Evolutionary conservation across 768 basidiomycete species (phyloP).

Genomic region (Tylopilus plumbeoviolaceoides): DNA sequence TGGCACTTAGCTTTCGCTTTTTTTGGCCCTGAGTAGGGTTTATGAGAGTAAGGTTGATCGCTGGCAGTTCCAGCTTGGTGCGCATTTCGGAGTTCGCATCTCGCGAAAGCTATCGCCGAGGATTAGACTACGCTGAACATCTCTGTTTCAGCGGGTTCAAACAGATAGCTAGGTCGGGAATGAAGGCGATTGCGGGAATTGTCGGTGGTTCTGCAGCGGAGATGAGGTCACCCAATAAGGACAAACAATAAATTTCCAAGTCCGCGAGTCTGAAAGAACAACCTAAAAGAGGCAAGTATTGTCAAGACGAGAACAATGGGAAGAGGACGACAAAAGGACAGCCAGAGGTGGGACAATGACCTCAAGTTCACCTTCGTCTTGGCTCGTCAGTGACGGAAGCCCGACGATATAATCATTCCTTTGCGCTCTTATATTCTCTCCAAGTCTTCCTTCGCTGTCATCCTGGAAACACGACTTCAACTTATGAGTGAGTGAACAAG

Average conservation of each 20-base stretch:
- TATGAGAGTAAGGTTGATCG: no score
- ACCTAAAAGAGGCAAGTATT: slow-evolving; percentile 18
- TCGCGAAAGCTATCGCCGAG: no score
- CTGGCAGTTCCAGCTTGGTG: no score
- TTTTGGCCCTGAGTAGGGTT: no score
- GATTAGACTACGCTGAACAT: no score
- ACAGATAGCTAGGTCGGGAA: no score
- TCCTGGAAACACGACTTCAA: slow-evolving; percentile 4
- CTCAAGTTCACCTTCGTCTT: slow-evolving; percentile 14
- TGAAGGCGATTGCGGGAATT: neutral
- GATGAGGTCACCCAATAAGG: slow-evolving; percentile 4
- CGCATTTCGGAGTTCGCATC: no score
- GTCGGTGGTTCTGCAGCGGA: neutral
- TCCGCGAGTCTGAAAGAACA: slow-evolving; percentile 19
- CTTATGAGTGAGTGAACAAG: slow-evolving; percentile 22
- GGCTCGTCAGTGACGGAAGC: slow-evolving; percentile 6
- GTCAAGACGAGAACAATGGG: slow-evolving; percentile 28
- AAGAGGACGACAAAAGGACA: slow-evolving; percentile 21
- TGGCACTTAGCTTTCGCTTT: no score
- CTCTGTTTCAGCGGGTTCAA: no score
- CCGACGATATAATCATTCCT: slow-evolving; percentile 16
- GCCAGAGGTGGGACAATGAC: slow-evolving; percentile 3
- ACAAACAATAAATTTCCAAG: slow-evolving; percentile 13
- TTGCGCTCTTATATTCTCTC: neutral
- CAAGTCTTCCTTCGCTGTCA: neutral